Evolutionary conservation across 2,329 filamentous ascomycete species (phyloP).

Genomic region (Clonostachys byssicola): DNA sequence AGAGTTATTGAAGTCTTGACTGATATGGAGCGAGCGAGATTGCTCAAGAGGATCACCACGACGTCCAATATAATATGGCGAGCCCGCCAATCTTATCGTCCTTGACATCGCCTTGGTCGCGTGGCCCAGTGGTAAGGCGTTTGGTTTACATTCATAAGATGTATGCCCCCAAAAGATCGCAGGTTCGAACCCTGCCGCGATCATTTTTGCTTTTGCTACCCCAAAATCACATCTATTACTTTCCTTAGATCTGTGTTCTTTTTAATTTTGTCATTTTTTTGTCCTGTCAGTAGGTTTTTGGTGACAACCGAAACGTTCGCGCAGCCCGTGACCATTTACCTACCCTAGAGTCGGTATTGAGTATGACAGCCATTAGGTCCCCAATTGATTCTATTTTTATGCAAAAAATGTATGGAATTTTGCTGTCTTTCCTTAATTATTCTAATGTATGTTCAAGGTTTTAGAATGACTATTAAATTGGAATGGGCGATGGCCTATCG

Average conservation of each 20-base stretch:
- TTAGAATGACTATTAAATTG: background rate
- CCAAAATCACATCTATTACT: background rate
- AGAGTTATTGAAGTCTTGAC: too few relatives aligned
- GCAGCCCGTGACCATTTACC: background rate
- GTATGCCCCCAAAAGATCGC: constrained; percentile 9
- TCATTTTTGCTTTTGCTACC: constrained; percentile 1
- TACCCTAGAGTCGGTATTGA: too few relatives aligned
- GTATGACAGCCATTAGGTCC: background rate
- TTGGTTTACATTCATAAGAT: constrained; percentile 7
- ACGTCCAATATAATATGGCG: too few relatives aligned
- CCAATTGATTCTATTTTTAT: background rate
- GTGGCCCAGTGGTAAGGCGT: constrained; percentile 9
- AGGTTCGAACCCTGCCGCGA: constrained; percentile 15
- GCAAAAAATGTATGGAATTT: background rate
- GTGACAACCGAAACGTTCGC: background rate
- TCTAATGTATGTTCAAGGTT: too few relatives aligned
- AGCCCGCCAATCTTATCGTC: too few relatives aligned
- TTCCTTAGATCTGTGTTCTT: background rate
- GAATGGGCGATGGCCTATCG: background rate
- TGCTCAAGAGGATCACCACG: too few relatives aligned
- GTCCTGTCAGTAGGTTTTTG: background rate
- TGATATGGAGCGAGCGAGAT: too few relatives aligned
- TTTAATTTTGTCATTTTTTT: background rate
- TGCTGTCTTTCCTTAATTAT: background rate
- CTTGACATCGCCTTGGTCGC: constrained; percentile 2